A percentile compares a stretch with the other conserved stretches of the same genome.
These are phyloP conservation scores for Aquilaria yunnanensis DNA, from an alignment of 345 rosid species.

Conservation along the genomic window DNA sequence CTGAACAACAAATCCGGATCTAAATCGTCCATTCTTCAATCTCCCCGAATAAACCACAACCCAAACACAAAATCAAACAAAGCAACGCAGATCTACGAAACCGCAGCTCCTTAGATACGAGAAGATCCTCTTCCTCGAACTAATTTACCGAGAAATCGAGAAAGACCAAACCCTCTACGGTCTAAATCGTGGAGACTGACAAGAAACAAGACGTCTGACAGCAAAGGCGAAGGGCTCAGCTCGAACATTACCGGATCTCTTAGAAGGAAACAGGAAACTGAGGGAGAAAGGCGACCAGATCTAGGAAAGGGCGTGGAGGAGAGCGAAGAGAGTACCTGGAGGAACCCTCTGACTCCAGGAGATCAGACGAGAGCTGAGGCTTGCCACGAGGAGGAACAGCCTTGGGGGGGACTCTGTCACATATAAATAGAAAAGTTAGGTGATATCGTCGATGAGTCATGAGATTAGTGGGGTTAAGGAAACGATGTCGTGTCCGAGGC, in stretches of 20 bases:
- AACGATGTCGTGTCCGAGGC: slow-evolving; percentile 22
- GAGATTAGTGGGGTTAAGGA: no score
- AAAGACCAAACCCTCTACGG: no score
- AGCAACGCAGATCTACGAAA: not conserved
- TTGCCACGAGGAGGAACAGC: slow-evolving; percentile 21
- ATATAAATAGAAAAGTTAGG: slow-evolving; percentile 18
- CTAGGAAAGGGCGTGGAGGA: no score
- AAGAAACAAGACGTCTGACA: slow-evolving; percentile 2
- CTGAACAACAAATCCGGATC: no score
- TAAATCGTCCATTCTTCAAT: not conserved
- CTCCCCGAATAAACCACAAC: slow-evolving; percentile 1
- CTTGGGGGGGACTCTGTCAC: fast-evolving
- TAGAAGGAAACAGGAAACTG: not conserved
- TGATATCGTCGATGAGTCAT: not conserved
- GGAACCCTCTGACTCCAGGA: slow-evolving; percentile 19
- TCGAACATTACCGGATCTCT: not conserved
- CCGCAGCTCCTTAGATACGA: not conserved
- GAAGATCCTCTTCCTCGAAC: no score
- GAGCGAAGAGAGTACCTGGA: slow-evolving; percentile 23
- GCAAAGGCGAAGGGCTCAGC: not conserved
- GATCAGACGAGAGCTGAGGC: slow-evolving; percentile 1
- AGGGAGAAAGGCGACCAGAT: slow-evolving; percentile 1
- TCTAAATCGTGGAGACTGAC: no score
- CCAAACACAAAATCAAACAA: slow-evolving; percentile 8
- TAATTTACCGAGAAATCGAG: no score